phyloP scores from a whole-genome alignment of 2,329 filamentous ascomycete genomes.

The Pseudocercospora musae region DNA sequence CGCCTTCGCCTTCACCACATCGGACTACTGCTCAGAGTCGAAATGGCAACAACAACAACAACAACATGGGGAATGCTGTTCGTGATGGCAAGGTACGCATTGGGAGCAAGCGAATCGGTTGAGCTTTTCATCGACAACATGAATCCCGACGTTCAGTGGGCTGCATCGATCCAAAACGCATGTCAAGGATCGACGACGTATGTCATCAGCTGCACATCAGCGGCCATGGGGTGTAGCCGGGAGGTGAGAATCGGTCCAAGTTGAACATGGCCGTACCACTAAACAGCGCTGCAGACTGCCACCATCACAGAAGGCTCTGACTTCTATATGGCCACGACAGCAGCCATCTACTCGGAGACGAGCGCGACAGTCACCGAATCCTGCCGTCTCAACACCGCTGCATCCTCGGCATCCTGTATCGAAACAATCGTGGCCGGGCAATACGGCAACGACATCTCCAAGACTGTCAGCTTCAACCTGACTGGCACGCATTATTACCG shows the following conservation, averaged over 20 bases:
- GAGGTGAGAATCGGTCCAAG: slow-evolving; percentile 2
- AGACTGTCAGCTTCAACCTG: slow-evolving; percentile 23
- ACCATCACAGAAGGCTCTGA: slow-evolving; percentile 25
- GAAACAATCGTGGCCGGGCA: slow-evolving; percentile 19
- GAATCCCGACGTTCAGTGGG: slow-evolving; percentile 24
- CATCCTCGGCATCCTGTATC: slow-evolving; percentile 19
- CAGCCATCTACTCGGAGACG: slow-evolving; percentile 26
- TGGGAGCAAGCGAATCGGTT: slow-evolving; percentile 2
- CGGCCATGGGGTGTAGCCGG: slow-evolving; percentile 15
- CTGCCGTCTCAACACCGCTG: slow-evolving; percentile 17
- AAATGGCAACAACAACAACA: neutral
- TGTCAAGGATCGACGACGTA: slow-evolving; percentile 27
- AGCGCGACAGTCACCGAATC: slow-evolving; percentile 25
- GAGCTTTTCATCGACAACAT: slow-evolving; percentile 28
- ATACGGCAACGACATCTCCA: slow-evolving; percentile 18
- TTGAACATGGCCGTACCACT: neutral
- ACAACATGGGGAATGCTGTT: neutral
- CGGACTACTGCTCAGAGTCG: neutral
- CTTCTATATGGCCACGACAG: slow-evolving; percentile 24
- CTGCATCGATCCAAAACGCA: slow-evolving; percentile 24
- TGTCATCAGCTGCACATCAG: slow-evolving; percentile 24
- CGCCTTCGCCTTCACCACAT: neutral
- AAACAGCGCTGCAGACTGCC: slow-evolving; percentile 13
- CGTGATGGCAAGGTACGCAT: neutral
- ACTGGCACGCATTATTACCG: slow-evolving; percentile 22